Evolutionary conservation across 805 yeast species (phyloP).

Genomic region (Candida nanaspora): DNA sequence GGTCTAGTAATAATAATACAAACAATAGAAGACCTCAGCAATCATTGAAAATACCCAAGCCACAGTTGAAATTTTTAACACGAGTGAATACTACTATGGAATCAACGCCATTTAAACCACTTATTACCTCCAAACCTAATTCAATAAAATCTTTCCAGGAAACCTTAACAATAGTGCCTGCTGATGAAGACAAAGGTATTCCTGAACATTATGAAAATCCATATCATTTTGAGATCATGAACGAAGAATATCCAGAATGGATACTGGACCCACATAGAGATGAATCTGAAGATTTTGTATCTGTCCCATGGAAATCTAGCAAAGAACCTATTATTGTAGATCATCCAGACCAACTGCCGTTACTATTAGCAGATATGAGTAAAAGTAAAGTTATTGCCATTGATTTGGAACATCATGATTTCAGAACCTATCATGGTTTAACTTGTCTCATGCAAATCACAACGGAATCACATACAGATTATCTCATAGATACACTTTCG

Average conservation of each 20-base stretch:
- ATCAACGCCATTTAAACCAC: conserved; percentile 69
- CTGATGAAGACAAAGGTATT: conserved; percentile 24
- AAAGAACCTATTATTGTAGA: conserved; percentile 71
- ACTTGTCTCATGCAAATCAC: conserved; percentile 93
- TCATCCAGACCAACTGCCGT: conserved; percentile 38
- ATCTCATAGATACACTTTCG: conserved; percentile 77
- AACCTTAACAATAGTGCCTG: conserved; percentile 30
- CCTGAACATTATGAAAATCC: conserved; percentile 75
- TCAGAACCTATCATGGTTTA: conserved; percentile 81
- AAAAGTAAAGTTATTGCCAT: conserved; percentile 67
- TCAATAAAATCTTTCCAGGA: conserved; percentile 52
- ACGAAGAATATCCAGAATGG: conserved; percentile 58
- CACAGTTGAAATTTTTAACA: conserved; percentile 54
- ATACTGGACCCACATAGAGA: conserved; percentile 45
- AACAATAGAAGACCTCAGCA: conserved; percentile 4
- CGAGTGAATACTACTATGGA: conserved; percentile 59
- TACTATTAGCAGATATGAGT: conserved; percentile 48
- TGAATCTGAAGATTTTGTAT: conserved; percentile 19
- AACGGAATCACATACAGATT: conserved; percentile 54
- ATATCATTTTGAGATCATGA: conserved; percentile 64
- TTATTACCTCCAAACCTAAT: conserved; percentile 65
- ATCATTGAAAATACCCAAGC: conserved; percentile 36
- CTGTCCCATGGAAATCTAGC: conserved; percentile 53
- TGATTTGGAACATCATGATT: conserved; percentile 95
- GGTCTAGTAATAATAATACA: conserved; percentile 4